Evolutionary conservation across 2,329 filamentous ascomycete genomes (phyloP).

Genomic region (Aureobasidium sp.): DNA sequence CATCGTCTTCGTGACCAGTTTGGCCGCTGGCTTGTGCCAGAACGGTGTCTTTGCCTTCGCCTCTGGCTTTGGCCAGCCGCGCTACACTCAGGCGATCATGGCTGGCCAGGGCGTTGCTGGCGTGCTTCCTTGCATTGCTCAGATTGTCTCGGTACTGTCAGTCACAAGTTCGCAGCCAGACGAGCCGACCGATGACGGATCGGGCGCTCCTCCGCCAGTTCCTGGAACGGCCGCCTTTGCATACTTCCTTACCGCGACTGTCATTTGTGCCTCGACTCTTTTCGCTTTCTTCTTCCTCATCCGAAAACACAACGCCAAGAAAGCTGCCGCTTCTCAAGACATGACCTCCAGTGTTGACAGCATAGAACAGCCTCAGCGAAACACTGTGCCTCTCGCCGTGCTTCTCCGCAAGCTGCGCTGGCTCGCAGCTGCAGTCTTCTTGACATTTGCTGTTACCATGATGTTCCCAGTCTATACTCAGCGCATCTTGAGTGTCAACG

Average conservation of each 20-base stretch:
- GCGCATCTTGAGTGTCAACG: conserved; percentile 37
- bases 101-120: conserved; percentile 86
- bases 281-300: conserved; percentile 68
- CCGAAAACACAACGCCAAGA: conserved; percentile 39
- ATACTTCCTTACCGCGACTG: conserved; percentile 84
- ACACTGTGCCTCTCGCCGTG: conserved; percentile 51
- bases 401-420: conserved; percentile 74
- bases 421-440: conserved; percentile 66
- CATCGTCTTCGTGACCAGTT: conserved; percentile 72
- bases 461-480: conserved; percentile 87
- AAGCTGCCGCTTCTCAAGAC: conserved; percentile 19
- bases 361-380: conserved; percentile 34
- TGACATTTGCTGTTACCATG: conserved; percentile 83
- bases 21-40: conserved; percentile 78
- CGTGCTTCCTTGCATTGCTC: conserved; percentile 78
- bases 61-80: conserved; percentile 71
- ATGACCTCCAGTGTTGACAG: conserved; percentile 8
- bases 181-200: conserved; percentile 33
- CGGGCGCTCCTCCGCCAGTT: conserved; percentile 31
- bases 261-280: conserved; percentile 63
- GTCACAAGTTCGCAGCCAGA: conserved; percentile 31
- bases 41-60: conserved; percentile 93
- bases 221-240: conserved; percentile 69
- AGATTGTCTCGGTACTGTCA: conserved; percentile 74
- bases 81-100: conserved; percentile 97